Evolutionary conservation across 768 basidiomycete species (phyloP), one percentile per base, ranked within the genome.

Genomic region (Phaffia australis): DNA sequence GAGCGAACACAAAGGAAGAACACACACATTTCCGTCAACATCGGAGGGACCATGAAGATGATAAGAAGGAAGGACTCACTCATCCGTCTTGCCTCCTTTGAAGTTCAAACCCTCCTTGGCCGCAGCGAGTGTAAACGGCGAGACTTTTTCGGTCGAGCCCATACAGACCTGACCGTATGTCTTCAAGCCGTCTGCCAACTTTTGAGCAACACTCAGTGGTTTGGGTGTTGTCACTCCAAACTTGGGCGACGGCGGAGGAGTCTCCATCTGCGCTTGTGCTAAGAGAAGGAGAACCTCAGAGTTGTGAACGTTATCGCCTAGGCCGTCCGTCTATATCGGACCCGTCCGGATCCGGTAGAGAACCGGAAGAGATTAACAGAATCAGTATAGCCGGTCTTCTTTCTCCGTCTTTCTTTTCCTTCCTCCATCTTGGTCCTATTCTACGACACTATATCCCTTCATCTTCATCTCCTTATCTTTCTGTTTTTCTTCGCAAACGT

Each of bases 31-130:
- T 42, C 21, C 35, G 30, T 9, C 65, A 35, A 23, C 30, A 32
- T n/a, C 2, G 3, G 11, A 7, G 30, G n/a, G 6, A n/a, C 29
- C 8, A 35, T 30, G 7, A 32, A 55, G 19, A 29, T 1, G 5
- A 48, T 1, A 42, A 46, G 25, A 27, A 25, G 42, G 30, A 21
- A 19, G 58, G 35, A 72, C 54, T 29, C 52, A 67, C 66, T 77
- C 76, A 62, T 77, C 76, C 23, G 76, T 64, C 68, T 77, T 77
- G 16, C 76, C 76, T 16, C 76, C 76, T 59, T 69, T 69, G 55
- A 65, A 77, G 50, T 66, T 70, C 54, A 71, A 65, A 25, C 73
- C 71, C n/a, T 74, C 68, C 67, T 71, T 71, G 18, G 63, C 72
- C 5, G 76, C 76, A 51, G 75, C 76, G 25, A 74, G 50, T 70